A percentile compares a stretch with the other conserved stretches of the same genome.
These are phyloP conservation scores for Eustoma russellianum DNA, from an alignment of 257 asterid species.

Conservation along the genomic window DNA sequence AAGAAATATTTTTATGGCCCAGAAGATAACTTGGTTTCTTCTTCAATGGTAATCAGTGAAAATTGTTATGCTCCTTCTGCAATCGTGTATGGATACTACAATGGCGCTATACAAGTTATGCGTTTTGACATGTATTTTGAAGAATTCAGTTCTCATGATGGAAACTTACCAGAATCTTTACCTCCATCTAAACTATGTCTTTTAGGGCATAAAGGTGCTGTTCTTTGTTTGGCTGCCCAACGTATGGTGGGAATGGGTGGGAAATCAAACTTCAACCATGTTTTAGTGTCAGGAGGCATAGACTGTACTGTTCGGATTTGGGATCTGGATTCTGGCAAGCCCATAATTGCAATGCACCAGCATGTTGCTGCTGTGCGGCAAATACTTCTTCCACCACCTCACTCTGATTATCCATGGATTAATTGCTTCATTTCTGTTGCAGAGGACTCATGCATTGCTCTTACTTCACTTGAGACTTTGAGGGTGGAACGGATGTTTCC, in stretches of 20 bases:
- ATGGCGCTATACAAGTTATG: slow-evolving; percentile 68
- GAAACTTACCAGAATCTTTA: slow-evolving; percentile 22
- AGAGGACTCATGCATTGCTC: slow-evolving; percentile 69
- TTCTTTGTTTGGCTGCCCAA: slow-evolving; percentile 89
- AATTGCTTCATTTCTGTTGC: slow-evolving; percentile 84
- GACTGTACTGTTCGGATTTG: slow-evolving; percentile 91
- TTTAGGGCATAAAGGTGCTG: slow-evolving; percentile 77
- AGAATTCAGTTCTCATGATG: slow-evolving; percentile 30
- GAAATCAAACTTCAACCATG: slow-evolving; percentile 44
- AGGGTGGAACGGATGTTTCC: slow-evolving; percentile 91
- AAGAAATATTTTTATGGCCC: slow-evolving; percentile 18
- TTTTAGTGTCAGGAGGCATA: slow-evolving; percentile 81
- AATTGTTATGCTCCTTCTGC: slow-evolving; percentile 58
- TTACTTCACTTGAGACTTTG: slow-evolving; percentile 73
- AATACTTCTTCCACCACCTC: slow-evolving; percentile 72
- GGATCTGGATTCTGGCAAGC: slow-evolving; percentile 76
- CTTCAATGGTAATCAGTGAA: slow-evolving; percentile 89
- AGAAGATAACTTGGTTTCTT: slow-evolving; percentile 53
- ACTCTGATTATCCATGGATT: slow-evolving; percentile 64
- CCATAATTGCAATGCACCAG: slow-evolving; percentile 66
- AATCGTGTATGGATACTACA: slow-evolving; percentile 75
- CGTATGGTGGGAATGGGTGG: slow-evolving; percentile 38
- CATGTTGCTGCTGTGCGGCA: slow-evolving; percentile 94
- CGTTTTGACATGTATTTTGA: slow-evolving; percentile 53
- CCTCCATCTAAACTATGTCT: slow-evolving; percentile 37